Conservation (phyloP, 495 filamentous ascomycete genomes). For the Penicillium verhagenii region DNA sequence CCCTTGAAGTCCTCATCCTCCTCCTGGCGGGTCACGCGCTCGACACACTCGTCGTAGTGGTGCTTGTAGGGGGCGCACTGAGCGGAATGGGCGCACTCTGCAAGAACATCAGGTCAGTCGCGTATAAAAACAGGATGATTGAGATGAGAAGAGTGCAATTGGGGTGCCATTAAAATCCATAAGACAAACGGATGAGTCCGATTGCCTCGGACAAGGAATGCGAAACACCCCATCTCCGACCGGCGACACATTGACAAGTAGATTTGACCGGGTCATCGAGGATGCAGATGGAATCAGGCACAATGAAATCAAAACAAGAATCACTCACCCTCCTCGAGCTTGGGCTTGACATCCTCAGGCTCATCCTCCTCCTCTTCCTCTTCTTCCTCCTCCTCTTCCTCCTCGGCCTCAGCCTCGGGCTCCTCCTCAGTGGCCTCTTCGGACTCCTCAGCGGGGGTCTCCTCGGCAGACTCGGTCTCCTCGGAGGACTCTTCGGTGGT, state of each 20-base stretch:
- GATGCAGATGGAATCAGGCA: not conserved
- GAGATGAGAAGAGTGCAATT: constrained; percentile 3
- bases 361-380: constrained; percentile 92
- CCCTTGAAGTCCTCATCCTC: constrained; percentile 62
- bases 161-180: constrained; percentile 18
- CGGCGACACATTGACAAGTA: constrained; percentile 1
- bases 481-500: constrained; percentile 37
- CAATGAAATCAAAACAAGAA: not conserved
- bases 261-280: not conserved
- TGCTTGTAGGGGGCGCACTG: constrained; percentile 87
- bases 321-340: constrained; percentile 84
- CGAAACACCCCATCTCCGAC: constrained; percentile 1
- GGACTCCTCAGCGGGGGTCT: constrained; percentile 37
- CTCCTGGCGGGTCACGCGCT: constrained; percentile 78
- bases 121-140: not conserved
- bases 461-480: constrained; percentile 29
- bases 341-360: constrained; percentile 81
- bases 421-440: constrained; percentile 51
- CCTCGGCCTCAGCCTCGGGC: constrained; percentile 43
- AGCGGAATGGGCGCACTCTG: constrained; percentile 85
- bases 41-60: constrained; percentile 96
- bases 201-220: constrained; percentile 2
- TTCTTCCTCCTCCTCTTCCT: constrained; percentile 57
- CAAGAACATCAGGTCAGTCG: constrained; percentile 15
- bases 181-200: not conserved